Conservation (phyloP, 176 grass and related monocot genomes). For the Avena atlantica region DNA sequence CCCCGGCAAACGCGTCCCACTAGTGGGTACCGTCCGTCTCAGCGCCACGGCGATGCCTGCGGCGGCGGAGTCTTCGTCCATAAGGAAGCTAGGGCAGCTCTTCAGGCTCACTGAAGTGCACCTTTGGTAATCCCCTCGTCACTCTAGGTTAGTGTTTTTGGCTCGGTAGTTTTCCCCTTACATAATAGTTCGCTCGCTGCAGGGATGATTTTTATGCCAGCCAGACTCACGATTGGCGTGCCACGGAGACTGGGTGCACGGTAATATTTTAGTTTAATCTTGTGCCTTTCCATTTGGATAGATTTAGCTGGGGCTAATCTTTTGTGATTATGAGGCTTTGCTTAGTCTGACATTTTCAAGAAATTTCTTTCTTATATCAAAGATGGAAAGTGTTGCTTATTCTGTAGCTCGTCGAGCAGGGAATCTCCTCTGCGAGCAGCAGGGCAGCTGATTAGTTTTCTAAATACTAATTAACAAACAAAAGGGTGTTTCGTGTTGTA, state of each 20-base stretch:
- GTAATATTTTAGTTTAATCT: conserved; percentile 13
- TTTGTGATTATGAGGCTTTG: neutral
- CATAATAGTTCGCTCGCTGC: conserved; percentile 34
- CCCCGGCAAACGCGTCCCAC: neutral
- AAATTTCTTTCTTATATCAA: neutral
- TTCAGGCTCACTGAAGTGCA: no score
- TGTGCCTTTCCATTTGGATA: neutral
- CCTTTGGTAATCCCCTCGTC: no score
- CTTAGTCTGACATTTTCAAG: neutral
- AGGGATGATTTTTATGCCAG: conserved; percentile 71
- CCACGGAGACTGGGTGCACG: neutral
- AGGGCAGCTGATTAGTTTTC: neutral
- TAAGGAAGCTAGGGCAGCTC: no score
- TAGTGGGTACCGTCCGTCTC: neutral
- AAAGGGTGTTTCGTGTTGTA: neutral
- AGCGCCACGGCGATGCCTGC: neutral
- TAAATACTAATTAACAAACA: neutral
- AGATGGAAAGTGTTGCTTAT: neutral
- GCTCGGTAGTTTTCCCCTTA: neutral
- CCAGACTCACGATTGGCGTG: conserved; percentile 35
- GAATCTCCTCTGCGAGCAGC: neutral
- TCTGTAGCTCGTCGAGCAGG: neutral
- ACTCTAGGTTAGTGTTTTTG: no score
- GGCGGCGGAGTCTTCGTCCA: no score
- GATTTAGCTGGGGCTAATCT: neutral